Percentiles rank a stretch among this genome's conserved stretches.
Evolutionary conservation across 371 early-diverging fungal genomes (phyloP).

Genomic region (Zychaea mexicana): DNA sequence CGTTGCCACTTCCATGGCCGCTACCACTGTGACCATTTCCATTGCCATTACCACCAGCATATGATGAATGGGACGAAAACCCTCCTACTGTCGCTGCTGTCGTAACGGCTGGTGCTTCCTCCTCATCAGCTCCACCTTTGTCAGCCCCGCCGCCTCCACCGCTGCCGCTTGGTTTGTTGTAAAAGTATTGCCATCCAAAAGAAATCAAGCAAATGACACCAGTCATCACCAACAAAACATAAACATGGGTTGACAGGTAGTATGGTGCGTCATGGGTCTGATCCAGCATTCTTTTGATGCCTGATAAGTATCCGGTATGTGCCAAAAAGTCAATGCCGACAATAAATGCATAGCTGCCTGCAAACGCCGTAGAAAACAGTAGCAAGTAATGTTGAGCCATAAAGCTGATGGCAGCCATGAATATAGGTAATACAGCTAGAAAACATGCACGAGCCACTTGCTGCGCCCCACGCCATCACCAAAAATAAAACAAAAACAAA

Average conservation of each 20-base stretch:
- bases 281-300: conserved; percentile 14
- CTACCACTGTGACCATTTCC: neutral
- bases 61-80: neutral
- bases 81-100: neutral
- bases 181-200: conserved; percentile 19
- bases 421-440: conserved; percentile 12
- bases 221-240: conserved; percentile 19
- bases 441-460: conserved; percentile 17
- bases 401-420: conserved; percentile 10
- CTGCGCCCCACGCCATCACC: too few relatives aligned
- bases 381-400: conserved; percentile 10
- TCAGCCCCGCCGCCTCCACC: neutral
- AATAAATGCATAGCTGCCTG: conserved; percentile 17
- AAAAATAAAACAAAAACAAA: too few relatives aligned
- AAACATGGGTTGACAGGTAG: conserved; percentile 9
- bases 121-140: neutral
- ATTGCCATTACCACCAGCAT: neutral
- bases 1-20: neutral
- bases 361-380: conserved; percentile 13
- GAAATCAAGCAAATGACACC: conserved; percentile 19
- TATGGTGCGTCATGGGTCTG: conserved; percentile 11
- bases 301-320: conserved; percentile 19
- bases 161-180: neutral
- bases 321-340: conserved; percentile 19
- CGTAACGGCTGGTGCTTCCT: neutral